These are phyloP conservation scores for Chaetoceros muelleri DNA, from an alignment of 108 stramenopile species.

Conservation along the genomic window DNA sequence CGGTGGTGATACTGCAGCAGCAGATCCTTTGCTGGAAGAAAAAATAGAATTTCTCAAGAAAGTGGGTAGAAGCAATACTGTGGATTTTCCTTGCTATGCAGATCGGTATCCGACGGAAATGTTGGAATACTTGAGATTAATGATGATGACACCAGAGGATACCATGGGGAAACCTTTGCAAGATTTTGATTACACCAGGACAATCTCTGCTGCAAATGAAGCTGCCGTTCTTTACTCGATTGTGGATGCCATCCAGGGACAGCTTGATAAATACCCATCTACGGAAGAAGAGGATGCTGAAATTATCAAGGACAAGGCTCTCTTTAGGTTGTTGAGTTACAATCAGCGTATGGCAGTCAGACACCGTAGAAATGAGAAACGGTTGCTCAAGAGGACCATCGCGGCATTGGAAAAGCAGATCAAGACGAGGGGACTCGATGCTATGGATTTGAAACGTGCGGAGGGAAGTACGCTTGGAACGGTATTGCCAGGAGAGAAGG, in stretches of 20 bases:
- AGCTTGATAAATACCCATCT: constrained; percentile 77
- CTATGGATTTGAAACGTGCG: constrained; percentile 51
- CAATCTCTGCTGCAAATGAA: constrained; percentile 85
- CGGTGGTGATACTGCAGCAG: constrained; percentile 30
- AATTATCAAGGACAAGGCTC: constrained; percentile 72
- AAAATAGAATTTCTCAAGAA: constrained; percentile 71
- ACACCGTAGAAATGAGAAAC: constrained; percentile 80
- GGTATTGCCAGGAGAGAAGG: constrained; percentile 62
- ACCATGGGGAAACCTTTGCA: constrained; percentile 57
- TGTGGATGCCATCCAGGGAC: constrained; percentile 70
- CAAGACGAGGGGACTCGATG: constrained; percentile 59
- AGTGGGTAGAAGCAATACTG: constrained; percentile 68
- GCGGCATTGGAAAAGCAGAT: constrained; percentile 81
- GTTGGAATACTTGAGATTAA: constrained; percentile 89
- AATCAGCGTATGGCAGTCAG: constrained; percentile 86
- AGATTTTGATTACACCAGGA: constrained; percentile 75
- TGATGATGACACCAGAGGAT: constrained; percentile 90
- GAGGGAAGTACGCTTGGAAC: constrained; percentile 75
- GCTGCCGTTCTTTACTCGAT: constrained; percentile 80
- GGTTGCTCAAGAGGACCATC: constrained; percentile 82
- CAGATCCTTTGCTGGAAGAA: constrained; percentile 75
- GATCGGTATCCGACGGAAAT: constrained; percentile 93
- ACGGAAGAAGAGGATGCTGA: constrained; percentile 81
- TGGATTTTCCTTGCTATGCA: constrained; percentile 90
- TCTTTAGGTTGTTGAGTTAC: constrained; percentile 69